These are phyloP conservation scores for Metarhizium guizhouense DNA, from an alignment of 2,329 filamentous ascomycete genomes.

Conservation along the genomic window DNA sequence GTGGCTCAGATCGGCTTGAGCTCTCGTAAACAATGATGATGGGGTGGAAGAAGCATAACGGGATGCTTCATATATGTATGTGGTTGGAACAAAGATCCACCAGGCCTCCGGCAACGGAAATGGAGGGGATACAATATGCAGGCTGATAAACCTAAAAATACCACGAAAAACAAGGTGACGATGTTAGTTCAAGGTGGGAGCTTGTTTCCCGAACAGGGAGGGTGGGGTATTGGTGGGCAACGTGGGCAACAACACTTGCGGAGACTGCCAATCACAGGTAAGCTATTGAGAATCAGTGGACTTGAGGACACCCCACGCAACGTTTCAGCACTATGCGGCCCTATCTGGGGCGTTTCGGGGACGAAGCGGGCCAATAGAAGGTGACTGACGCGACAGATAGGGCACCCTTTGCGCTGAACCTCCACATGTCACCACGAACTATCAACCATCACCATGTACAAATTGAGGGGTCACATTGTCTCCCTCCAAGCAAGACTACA, in stretches of 20 bases:
- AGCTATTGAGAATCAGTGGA: slow-evolving; percentile 8
- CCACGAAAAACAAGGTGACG: not conserved
- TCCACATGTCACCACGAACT: too few relatives aligned
- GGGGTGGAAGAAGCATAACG: not conserved
- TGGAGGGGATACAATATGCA: too few relatives aligned
- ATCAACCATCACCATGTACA: too few relatives aligned
- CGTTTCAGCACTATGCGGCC: slow-evolving; percentile 17
- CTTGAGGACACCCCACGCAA: slow-evolving; percentile 10
- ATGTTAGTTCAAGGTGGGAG: not conserved
- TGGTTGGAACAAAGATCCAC: not conserved
- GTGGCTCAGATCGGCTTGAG: not conserved
- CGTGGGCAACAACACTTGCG: not conserved
- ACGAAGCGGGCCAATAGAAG: not conserved
- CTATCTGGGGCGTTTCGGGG: not conserved
- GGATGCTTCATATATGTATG: not conserved
- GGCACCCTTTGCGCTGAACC: not conserved
- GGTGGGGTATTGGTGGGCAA: not conserved
- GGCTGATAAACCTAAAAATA: not conserved
- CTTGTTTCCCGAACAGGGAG: not conserved
- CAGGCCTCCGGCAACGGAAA: not conserved
- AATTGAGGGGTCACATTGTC: too few relatives aligned
- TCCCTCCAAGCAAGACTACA: too few relatives aligned
- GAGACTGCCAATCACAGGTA: slow-evolving; percentile 6
- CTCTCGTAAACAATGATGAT: not conserved
- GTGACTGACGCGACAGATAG: not conserved